These are phyloP conservation scores for Solanum arcanum DNA, from an alignment of 257 asterid species.

Conservation along the genomic window DNA sequence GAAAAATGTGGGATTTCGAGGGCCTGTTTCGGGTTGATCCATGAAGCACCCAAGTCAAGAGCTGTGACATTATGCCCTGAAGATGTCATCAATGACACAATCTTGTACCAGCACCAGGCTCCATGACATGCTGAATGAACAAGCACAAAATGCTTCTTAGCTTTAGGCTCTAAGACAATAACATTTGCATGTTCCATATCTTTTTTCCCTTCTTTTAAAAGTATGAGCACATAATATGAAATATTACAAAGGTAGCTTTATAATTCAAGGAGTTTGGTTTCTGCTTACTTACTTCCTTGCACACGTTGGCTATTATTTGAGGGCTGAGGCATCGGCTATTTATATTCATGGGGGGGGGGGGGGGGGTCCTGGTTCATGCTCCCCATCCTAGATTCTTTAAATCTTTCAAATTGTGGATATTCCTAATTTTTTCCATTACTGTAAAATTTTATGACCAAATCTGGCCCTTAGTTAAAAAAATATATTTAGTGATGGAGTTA, in stretches of 20 bases:
- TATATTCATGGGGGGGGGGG: too few species aligned
- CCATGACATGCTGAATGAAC: slow-evolving; percentile 23
- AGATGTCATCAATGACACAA: background rate
- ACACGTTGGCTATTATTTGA: background rate
- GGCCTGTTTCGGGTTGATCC: slow-evolving; percentile 11
- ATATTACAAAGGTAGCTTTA: background rate
- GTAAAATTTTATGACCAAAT: too few species aligned
- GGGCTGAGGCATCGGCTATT: too few species aligned
- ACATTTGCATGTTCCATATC: background rate
- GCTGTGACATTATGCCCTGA: slow-evolving; percentile 23
- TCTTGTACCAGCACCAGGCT: slow-evolving; percentile 33
- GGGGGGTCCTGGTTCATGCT: too few species aligned
- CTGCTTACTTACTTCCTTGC: background rate
- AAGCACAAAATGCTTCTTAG: slow-evolving; percentile 14
- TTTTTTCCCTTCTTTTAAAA: background rate
- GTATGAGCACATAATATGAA: background rate
- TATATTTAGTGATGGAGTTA: too few species aligned
- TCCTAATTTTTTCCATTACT: too few species aligned
- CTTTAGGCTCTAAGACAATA: background rate
- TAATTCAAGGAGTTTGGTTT: background rate
- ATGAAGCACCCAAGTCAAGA: slow-evolving; percentile 18
- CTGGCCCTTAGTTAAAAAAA: too few species aligned
- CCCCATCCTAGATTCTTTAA: too few species aligned
- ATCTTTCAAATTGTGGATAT: too few species aligned
- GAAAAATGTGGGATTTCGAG: background rate